A percentile compares a stretch with the other conserved stretches of the same genome.
These are phyloP conservation scores for Exserohilum rostratum DNA, from an alignment of 2,329 filamentous ascomycete genomes.

Conservation along the genomic window DNA sequence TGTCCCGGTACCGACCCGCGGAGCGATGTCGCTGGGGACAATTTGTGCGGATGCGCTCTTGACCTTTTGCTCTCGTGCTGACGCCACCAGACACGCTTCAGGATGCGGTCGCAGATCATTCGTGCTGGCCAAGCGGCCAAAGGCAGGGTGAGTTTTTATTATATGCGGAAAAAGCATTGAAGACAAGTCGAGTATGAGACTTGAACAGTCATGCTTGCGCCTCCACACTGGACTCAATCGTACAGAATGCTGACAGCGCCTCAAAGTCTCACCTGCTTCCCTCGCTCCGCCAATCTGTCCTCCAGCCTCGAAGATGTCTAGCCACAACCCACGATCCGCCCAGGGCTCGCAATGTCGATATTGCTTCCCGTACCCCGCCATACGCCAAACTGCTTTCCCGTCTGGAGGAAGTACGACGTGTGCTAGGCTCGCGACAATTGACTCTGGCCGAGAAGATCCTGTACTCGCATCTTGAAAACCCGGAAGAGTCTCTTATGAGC, in stretches of 20 bases:
- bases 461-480: slow-evolving; percentile 90
- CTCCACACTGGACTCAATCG: background rate
- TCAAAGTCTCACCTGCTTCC: slow-evolving; percentile 34
- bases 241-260: slow-evolving; percentile 3
- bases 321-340: slow-evolving; percentile 41
- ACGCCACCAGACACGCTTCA: slow-evolving; percentile 26
- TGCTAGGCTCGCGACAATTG: slow-evolving; percentile 71
- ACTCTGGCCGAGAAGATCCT: slow-evolving; percentile 98
- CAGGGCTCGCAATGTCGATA: slow-evolving; percentile 39
- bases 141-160: slow-evolving; percentile 37
- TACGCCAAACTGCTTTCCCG: slow-evolving; percentile 82
- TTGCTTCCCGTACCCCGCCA: slow-evolving; percentile 69
- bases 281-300: slow-evolving; percentile 23
- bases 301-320: slow-evolving; percentile 34
- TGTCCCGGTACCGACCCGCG: slow-evolving; percentile 3
- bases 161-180: background rate
- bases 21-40: slow-evolving; percentile 38
- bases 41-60: slow-evolving; percentile 31
- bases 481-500: slow-evolving; percentile 83
- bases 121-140: slow-evolving; percentile 39
- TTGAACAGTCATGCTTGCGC: slow-evolving; percentile 2
- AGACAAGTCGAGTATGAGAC: background rate
- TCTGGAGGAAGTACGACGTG: slow-evolving; percentile 74
- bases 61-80: slow-evolving; percentile 22
- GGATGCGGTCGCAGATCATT: slow-evolving; percentile 45